Percentiles rank a stretch among this genome's conserved stretches.
These are phyloP conservation scores for Corchorus olitorius DNA, from an alignment of 345 rosid species.

Conservation along the genomic window DNA sequence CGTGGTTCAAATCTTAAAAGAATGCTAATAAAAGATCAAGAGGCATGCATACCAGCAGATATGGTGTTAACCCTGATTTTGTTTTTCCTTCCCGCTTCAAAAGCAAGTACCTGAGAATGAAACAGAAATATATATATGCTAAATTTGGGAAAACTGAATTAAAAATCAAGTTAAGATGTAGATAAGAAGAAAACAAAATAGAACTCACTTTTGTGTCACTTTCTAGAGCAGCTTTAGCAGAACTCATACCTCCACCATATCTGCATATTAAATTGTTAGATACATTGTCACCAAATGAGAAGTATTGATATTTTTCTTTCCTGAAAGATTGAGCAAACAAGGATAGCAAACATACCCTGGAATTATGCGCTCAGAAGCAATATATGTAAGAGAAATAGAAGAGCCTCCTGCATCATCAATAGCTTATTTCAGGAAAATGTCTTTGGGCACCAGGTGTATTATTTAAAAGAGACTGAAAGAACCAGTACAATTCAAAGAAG, in stretches of 20 bases:
- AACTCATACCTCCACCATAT: conserved; percentile 99
- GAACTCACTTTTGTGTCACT: conserved; percentile 80
- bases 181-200: neutral
- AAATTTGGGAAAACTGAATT: neutral
- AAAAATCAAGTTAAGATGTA: neutral
- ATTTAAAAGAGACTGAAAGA: neutral
- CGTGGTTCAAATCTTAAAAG: neutral
- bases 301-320: neutral
- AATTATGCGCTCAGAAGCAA: conserved; percentile 94
- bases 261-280: conserved; percentile 37
- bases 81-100: conserved; percentile 75
- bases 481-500: too few species aligned
- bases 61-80: conserved; percentile 70
- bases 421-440: conserved; percentile 16
- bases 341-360: conserved; percentile 61
- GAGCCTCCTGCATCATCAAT: conserved; percentile 75
- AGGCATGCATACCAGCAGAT: conserved; percentile 54
- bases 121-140: neutral
- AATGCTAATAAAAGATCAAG: neutral
- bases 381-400: conserved; percentile 86
- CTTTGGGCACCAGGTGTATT: neutral
- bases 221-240: conserved; percentile 96
- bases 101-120: conserved; percentile 63
- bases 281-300: conserved; percentile 5
- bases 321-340: neutral